phyloP scores from a whole-genome alignment of 2,329 filamentous ascomycete species.

The Fonsecaea pedrosoi region DNA sequence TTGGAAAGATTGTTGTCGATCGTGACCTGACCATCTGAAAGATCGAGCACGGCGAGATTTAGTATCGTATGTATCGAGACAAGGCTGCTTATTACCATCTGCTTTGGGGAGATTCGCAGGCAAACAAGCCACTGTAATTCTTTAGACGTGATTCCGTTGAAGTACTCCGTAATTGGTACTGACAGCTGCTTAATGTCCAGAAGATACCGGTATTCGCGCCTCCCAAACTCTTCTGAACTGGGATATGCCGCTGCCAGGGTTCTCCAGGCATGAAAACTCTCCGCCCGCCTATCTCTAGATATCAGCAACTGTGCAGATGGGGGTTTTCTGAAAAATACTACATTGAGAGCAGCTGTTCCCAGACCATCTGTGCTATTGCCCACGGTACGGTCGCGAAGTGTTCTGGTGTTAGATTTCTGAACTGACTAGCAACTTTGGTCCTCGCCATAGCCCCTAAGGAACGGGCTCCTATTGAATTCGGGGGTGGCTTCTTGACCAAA shows the following conservation, averaged over 20 bases:
- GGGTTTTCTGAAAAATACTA: conserved; percentile 35
- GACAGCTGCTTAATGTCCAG: conserved; percentile 44
- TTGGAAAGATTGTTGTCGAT: conserved; percentile 34
- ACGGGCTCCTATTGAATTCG: conserved; percentile 29
- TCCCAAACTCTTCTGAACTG: conserved; percentile 42
- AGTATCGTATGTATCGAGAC: conserved; percentile 48
- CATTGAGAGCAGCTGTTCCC: conserved; percentile 48
- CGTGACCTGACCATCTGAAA: conserved; percentile 30
- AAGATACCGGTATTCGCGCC: conserved; percentile 42
- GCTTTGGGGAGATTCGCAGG: conserved; percentile 46
- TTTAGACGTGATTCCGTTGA: conserved; percentile 45
- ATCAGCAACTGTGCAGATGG: conserved; percentile 13
- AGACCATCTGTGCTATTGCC: conserved; percentile 49
- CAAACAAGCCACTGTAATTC: conserved; percentile 46
- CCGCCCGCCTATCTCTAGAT: conserved; percentile 26
- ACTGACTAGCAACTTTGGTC: conserved; percentile 42
- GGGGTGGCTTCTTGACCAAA: conserved; percentile 23
- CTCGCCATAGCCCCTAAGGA: conserved; percentile 35
- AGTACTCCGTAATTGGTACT: conserved; percentile 47
- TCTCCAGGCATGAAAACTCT: conserved; percentile 54
- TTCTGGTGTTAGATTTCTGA: conserved; percentile 45
- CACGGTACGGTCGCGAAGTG: conserved; percentile 50
- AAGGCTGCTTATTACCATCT: conserved; percentile 46
- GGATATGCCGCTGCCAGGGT: conserved; percentile 50
- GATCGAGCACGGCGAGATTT: conserved; percentile 51